Percentiles rank a stretch among this genome's conserved stretches.
Evolutionary conservation across 192 early-diverging fungal genomes (phyloP).

Genomic region (Linnemannia exigua): DNA sequence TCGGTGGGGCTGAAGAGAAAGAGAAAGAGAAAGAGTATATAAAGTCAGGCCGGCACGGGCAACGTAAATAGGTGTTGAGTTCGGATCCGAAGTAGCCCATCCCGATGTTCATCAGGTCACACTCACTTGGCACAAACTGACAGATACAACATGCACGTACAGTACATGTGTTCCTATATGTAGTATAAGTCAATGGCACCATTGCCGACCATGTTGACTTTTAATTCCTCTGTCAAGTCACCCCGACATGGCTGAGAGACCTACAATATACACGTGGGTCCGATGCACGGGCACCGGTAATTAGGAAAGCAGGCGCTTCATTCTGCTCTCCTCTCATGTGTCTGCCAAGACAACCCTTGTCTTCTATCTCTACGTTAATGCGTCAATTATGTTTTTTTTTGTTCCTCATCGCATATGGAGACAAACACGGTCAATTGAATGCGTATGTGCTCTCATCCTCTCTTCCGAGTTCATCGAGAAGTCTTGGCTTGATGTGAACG

Average conservation of each 20-base stretch:
- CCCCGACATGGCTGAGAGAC: neutral
- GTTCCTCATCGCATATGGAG: neutral
- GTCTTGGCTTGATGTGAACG: too few relatives aligned
- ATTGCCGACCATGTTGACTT: neutral
- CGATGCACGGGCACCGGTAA: neutral
- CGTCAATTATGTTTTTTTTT: neutral
- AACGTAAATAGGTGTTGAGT: neutral
- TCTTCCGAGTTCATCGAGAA: neutral
- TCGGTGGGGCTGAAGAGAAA: neutral
- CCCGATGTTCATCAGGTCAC: too few relatives aligned
- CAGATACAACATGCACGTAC: too few relatives aligned
- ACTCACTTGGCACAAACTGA: too few relatives aligned
- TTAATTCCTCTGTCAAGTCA: neutral
- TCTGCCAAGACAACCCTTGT: slow-evolving; percentile 19
- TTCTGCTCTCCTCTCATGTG: neutral
- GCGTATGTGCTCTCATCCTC: too few relatives aligned
- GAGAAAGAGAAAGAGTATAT: neutral
- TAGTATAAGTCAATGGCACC: neutral
- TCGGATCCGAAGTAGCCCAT: neutral
- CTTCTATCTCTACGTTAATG: neutral
- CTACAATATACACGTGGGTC: neutral
- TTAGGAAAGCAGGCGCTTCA: neutral
- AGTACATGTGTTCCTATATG: neutral
- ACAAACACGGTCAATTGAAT: too few relatives aligned
- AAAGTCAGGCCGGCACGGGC: neutral